A percentile compares a stretch with the other conserved stretches of the same genome.
Conservation (phyloP, 1,284 basidiomycete species). For the Ganoderma multipileum region DNA sequence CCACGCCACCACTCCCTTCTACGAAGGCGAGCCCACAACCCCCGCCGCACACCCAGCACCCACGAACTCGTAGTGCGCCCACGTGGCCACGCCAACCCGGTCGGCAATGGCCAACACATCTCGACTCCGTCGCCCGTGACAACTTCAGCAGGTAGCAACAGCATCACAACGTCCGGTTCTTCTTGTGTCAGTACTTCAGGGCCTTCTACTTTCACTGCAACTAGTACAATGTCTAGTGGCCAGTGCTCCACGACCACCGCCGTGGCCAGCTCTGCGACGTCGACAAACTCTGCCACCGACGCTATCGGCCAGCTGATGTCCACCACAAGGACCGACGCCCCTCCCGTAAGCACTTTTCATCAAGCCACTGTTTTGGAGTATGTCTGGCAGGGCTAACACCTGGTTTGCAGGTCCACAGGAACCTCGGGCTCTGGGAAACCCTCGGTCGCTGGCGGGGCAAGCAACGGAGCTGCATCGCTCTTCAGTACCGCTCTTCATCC, state of each 20-base stretch:
- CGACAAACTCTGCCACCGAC: neutral
- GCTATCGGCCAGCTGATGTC: neutral
- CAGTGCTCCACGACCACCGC: neutral
- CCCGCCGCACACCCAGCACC: slow-evolving; percentile 67
- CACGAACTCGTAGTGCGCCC: slow-evolving; percentile 59
- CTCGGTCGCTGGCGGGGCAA: slow-evolving; percentile 18
- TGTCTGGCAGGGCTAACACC: neutral
- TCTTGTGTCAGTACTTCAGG: neutral
- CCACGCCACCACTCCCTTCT: slow-evolving; percentile 69
- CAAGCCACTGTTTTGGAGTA: neutral
- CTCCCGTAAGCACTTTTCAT: neutral
- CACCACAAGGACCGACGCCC: slow-evolving; percentile 1
- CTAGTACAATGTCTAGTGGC: neutral
- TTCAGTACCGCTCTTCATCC: no score
- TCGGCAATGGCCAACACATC: slow-evolving; percentile 48
- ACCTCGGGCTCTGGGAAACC: neutral
- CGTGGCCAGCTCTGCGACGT: neutral
- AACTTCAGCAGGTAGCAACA: neutral
- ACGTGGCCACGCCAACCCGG: slow-evolving; percentile 46
- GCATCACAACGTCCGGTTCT: neutral
- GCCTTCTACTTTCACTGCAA: neutral
- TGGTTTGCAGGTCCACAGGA: neutral
- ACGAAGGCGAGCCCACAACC: slow-evolving; percentile 66
- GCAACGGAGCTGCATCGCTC: slow-evolving; percentile 25
- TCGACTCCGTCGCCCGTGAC: slow-evolving; percentile 11